Conservation (phyloP, 495 filamentous ascomycete species). For the Xylaria castorea region DNA sequence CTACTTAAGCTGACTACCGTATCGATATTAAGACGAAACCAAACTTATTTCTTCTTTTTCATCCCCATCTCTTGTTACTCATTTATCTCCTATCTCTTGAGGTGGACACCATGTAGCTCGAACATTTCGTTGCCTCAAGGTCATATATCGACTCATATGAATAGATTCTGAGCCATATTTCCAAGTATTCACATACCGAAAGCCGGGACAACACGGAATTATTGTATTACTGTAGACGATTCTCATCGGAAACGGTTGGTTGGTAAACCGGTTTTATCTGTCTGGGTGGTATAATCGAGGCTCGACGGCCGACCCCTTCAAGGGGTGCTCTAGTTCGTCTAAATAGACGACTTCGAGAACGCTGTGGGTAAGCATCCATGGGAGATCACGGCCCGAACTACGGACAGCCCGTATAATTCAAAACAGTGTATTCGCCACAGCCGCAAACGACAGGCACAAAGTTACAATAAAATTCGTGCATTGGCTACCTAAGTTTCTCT, state of each 20-base stretch:
- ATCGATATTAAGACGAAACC: not conserved
- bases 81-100: not conserved
- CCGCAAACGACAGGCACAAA: not conserved
- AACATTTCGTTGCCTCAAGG: not conserved
- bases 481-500: no score
- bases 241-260: not conserved
- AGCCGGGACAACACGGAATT: not conserved
- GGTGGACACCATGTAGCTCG: not conserved
- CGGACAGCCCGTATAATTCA: not conserved
- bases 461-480: no score
- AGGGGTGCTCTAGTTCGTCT: not conserved
- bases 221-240: not conserved
- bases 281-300: not conserved
- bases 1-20: not conserved
- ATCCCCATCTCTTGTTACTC: not conserved
- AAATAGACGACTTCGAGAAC: not conserved
- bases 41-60: not conserved
- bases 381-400: not conserved
- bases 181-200: not conserved
- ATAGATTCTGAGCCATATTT: not conserved
- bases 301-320: not conserved
- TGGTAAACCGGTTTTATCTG: not conserved
- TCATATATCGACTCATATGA: not conserved
- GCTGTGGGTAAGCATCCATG: not conserved
- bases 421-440: not conserved